Evolutionary conservation across 169 alveolate species (phyloP), one percentile per base, ranked within the genome.

Genomic region (Cryptosporidium viatorum): DNA sequence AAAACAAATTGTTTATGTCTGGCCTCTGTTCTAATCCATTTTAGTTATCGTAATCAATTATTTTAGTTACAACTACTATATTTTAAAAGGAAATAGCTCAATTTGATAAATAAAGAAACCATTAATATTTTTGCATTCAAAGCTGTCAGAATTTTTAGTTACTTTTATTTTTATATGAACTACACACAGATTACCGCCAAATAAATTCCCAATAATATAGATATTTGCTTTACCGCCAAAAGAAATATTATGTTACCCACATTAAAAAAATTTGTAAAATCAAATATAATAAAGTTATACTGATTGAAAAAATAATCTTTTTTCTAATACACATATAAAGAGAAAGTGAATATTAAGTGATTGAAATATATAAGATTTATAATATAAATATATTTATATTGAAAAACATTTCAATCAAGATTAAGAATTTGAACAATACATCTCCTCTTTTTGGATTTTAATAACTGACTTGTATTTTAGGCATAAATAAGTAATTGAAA

Each of bases 191-290:
- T 21, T 55, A 21, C 67, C 67, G 67, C 67, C 67, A 55, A 55
- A 55, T 5, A 16, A n/a, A 5, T 10, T 26, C 35, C 35, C 67
- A 55, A 55, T 21, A 21, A 23, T 55, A 55, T 55, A 55, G 67
- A 55, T 55, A 55, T 55, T 55, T 55, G 31, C 9, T 12, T 65
- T 65, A 9, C 71, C 71, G 71, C 71, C 51, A 65, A 65, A 65
- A 6, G 2, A 7, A 21, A n/a, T 6, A 29, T 0, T 65, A 0
- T 65, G 71, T 65, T 65, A 65, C 71, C 71, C 71, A 65, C 71
- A 65, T 65, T 2, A 37, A 39, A 65, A 29, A 33, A 65, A 65
- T 16, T 3, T 14, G 55, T 48, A 48, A 48, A 48, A 48, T 48
- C 55, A 48, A 48, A 48, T 48, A 33, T 31, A 37, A 0, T 23